phyloP scores from a whole-genome alignment of 495 filamentous ascomycete genomes.

The Coniosporium apollinis region DNA sequence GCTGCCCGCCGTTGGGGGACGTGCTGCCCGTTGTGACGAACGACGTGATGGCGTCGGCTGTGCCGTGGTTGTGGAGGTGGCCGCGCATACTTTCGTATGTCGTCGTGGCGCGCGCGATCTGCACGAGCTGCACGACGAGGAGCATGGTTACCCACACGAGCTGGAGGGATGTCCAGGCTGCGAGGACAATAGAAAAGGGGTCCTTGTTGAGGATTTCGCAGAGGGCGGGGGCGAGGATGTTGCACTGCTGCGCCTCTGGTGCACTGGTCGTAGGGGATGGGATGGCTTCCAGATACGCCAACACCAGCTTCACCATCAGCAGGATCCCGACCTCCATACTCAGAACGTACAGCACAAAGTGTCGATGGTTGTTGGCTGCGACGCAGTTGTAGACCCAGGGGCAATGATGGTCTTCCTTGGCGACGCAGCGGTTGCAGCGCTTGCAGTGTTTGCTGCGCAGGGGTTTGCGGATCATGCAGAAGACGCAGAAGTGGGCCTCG shows the following conservation, averaged over 20 bases:
- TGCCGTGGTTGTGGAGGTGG: conserved; percentile 36
- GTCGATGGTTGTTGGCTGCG: conserved; percentile 83
- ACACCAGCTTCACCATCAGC: conserved; percentile 29
- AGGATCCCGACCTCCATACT: conserved; percentile 60
- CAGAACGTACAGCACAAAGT: conserved; percentile 81
- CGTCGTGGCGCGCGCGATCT: conserved; percentile 79
- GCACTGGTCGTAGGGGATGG: conserved; percentile 9
- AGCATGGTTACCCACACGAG: conserved; percentile 93
- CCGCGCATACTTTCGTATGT: conserved; percentile 91
- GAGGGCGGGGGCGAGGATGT: conserved; percentile 52
- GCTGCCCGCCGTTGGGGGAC: conserved; percentile 49
- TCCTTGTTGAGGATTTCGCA: conserved; percentile 64
- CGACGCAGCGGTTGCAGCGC: conserved; percentile 77
- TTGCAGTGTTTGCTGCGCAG: conserved; percentile 91
- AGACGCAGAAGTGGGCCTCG: conserved; percentile 81
- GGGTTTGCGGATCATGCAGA: conserved; percentile 84
- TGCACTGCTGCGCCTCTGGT: conserved; percentile 36
- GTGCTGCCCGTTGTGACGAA: conserved; percentile 61
- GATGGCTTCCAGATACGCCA: conserved; percentile 42
- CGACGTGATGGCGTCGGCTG: conserved; percentile 51
- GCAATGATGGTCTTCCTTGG: conserved; percentile 95
- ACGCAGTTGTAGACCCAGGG: conserved; percentile 97
- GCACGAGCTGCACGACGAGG: conserved; percentile 75
- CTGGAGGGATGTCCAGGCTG: conserved; percentile 64
- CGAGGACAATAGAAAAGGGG: conserved; percentile 62